phyloP scores from a whole-genome alignment of 2,329 filamentous ascomycete species.

The Alternaria solani region DNA sequence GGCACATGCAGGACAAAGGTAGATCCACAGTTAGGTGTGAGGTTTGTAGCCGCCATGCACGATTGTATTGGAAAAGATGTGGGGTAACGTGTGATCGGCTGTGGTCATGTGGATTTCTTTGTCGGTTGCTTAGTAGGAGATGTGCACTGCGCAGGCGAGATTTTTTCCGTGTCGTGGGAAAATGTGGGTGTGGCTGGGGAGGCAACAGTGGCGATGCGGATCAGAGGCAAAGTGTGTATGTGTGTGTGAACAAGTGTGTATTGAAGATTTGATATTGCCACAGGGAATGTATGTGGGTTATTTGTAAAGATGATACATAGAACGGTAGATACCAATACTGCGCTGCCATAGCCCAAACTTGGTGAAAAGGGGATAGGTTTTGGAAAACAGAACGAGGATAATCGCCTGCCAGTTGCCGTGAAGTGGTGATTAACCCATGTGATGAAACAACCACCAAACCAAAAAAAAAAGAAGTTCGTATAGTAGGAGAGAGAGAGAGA shows the following conservation, averaged over 20 bases:
- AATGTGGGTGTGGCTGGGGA: not conserved
- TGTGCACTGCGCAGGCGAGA: slow-evolving; percentile 32
- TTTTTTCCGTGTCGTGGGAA: not conserved
- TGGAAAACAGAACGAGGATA: not conserved
- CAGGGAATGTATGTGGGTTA: slow-evolving; percentile 7
- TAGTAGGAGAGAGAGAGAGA: slow-evolving; percentile 17
- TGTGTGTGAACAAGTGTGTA: not conserved
- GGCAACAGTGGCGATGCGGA: not conserved
- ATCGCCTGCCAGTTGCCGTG: slow-evolving; percentile 8
- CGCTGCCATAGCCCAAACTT: not conserved
- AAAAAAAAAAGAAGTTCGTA: slow-evolving; percentile 8
- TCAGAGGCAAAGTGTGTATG: not conserved
- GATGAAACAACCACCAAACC: slow-evolving; percentile 38
- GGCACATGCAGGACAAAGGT: not conserved
- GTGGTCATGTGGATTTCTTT: slow-evolving; percentile 3
- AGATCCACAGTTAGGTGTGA: not conserved
- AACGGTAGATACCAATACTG: slow-evolving; percentile 44
- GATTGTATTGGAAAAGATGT: slow-evolving; percentile 13
- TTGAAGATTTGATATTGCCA: slow-evolving; percentile 2
- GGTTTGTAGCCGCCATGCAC: not conserved
- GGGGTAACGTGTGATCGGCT: slow-evolving; percentile 29
- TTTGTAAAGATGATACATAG: slow-evolving; percentile 39
- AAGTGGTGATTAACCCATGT: slow-evolving; percentile 9
- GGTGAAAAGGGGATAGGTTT: not conserved
- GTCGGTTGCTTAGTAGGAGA: not conserved